Conservation (phyloP, 768 basidiomycete genomes). For the Psilocybe cubensis region DNA sequence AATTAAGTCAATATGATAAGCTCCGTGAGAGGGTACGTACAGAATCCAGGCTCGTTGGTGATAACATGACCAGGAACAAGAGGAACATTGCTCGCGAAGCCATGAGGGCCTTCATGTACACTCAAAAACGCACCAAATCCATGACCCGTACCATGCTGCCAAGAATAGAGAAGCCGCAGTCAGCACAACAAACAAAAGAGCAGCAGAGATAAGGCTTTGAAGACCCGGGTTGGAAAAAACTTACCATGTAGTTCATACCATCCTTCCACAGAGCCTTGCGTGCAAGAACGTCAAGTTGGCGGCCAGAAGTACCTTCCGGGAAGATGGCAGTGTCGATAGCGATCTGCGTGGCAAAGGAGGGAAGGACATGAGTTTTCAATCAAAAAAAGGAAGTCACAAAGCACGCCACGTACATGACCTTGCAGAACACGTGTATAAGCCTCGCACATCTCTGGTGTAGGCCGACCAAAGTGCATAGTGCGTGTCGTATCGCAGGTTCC, state of each 20-base stretch:
- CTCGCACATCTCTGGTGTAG: constrained; percentile 82
- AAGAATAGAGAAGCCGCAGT: constrained; percentile 9
- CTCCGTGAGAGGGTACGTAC: constrained; percentile 45
- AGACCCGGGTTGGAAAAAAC: constrained; percentile 26
- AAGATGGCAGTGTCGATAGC: constrained; percentile 90
- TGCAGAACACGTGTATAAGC: constrained; percentile 96
- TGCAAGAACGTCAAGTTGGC: constrained; percentile 87
- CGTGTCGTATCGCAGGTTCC: constrained; percentile 89
- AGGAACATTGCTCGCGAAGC: constrained; percentile 70
- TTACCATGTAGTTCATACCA: constrained; percentile 77
- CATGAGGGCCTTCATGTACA: constrained; percentile 84
- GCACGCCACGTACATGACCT: constrained; percentile 78
- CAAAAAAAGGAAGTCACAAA: constrained; percentile 19
- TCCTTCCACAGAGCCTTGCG: constrained; percentile 87
- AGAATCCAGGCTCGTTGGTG: constrained; percentile 95
- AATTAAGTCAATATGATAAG: constrained; percentile 11
- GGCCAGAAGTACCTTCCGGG: constrained; percentile 87
- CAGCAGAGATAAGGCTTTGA: neutral
- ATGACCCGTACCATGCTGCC: constrained; percentile 91
- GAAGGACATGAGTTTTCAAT: constrained; percentile 15
- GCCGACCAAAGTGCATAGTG: constrained; percentile 86
- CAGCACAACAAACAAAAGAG: constrained; percentile 1
- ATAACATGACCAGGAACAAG: constrained; percentile 88
- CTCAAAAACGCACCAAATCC: constrained; percentile 88
- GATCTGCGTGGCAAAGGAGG: constrained; percentile 55